Evolutionary conservation across 1,284 basidiomycete species (phyloP), one percentile per base, ranked within the genome.

Genomic region (Ganoderma boninense): DNA sequence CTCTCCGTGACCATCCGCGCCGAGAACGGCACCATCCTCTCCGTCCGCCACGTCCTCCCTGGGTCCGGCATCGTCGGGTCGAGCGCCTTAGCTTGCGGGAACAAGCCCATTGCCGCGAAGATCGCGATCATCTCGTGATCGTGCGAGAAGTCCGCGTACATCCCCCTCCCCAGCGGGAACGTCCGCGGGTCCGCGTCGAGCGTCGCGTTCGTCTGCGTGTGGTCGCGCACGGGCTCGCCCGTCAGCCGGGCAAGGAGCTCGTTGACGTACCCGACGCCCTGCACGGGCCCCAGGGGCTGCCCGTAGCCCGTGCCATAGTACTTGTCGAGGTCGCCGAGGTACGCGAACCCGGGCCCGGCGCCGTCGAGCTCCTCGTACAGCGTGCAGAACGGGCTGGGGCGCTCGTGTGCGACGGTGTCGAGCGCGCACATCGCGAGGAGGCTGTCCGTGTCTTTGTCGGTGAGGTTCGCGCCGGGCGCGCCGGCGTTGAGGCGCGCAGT

Each of bases 161-260:
- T 77, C 2, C 83, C 84, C 59, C 87, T 86, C 74, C 90, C 78
- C 14, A 94, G 84, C 11, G 95, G 95, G 81, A 97, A 97, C 0
- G 93, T 94, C 2, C 75, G 74, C 0, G 90, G 88, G 16, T 87
- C 85, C 1, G 81, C 74, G 76, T 94, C 90, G 42, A 97, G 86
- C 0, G 95, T 97, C n/a, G 81, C 80, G 80, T 96, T 96, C 5
- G 92, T 94, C 75, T 92, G 92, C 0, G 95, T 96, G 66, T 84
- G 77, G 80, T 96, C 94, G 38, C 78, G 78, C 7, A 93, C 90
- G 0, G 87, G 85, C 18, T 80, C 79, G 16, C 85, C 84, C 0
- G 90, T 92, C 38, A 96, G 85, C n/a, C 95, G 88, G 0, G 94
- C 92, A 23, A 96, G 82, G 46, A 97, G 88, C 80, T 96, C 95